Evolutionary conservation across 805 yeast species (phyloP).

Genomic region (Yarrowia sp.): DNA sequence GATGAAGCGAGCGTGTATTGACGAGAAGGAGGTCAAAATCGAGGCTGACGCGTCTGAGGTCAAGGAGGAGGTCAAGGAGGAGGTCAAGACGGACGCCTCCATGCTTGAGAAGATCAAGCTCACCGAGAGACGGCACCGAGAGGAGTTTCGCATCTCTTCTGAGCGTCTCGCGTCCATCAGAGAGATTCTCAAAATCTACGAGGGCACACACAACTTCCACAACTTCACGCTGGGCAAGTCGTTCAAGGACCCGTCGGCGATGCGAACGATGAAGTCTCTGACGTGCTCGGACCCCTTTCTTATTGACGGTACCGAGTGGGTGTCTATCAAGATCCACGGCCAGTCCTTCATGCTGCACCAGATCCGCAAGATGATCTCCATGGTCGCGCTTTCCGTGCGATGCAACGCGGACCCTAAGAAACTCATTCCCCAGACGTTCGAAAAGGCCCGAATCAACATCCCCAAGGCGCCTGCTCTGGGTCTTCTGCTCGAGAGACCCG

Average conservation of each 20-base stretch:
- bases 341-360: constrained; percentile 98
- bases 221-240: constrained; percentile 81
- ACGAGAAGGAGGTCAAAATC: constrained; percentile 32
- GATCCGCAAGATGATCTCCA: constrained; percentile 95
- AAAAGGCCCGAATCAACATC: constrained; percentile 70
- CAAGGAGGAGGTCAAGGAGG: constrained; percentile 13
- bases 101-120: constrained; percentile 29
- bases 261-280: constrained; percentile 75
- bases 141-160: constrained; percentile 62
- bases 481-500: constrained; percentile 83
- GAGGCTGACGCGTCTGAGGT: background rate
- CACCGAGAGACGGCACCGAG: constrained; percentile 61
- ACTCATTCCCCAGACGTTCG: constrained; percentile 76
- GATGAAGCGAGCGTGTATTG: constrained; percentile 32
- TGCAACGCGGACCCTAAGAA: constrained; percentile 72
- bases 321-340: constrained; percentile 93
- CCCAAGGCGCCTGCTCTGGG: constrained; percentile 99
- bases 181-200: constrained; percentile 65
- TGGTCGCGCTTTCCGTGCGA: constrained; percentile 84
- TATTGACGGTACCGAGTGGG: constrained; percentile 94
- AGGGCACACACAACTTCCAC: constrained; percentile 90
- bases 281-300: constrained; percentile 84
- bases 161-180: constrained; percentile 64
- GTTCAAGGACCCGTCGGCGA: constrained; percentile 81
- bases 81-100: background rate